Evolutionary conservation across 345 rosid genomes (phyloP).

Genomic region (Punica granatum): DNA sequence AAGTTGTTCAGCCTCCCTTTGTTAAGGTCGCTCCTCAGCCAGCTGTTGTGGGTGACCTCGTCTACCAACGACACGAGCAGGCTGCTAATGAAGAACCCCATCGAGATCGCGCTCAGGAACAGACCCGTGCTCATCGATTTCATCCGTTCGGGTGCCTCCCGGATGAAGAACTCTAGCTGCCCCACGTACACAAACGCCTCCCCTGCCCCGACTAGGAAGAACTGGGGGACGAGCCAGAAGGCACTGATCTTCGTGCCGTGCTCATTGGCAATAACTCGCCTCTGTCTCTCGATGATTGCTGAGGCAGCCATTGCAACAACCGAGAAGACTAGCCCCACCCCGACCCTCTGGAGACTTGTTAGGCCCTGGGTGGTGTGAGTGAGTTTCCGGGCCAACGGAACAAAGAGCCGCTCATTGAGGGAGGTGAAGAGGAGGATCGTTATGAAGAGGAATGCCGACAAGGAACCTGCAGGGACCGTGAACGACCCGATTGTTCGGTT

Average conservation of each 20-base stretch:
- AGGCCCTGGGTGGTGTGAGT: constrained; percentile 55
- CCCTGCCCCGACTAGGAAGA: constrained; percentile 81
- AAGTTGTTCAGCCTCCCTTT: constrained; percentile 53
- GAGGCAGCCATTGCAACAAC: constrained; percentile 59
- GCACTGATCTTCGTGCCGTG: constrained; percentile 36
- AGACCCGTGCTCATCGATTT: constrained; percentile 96
- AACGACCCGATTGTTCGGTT: constrained; percentile 48
- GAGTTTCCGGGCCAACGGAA: constrained; percentile 54
- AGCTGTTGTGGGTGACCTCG: constrained; percentile 38
- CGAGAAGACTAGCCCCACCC: constrained; percentile 61
- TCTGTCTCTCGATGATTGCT: constrained; percentile 51
- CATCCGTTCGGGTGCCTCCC: constrained; percentile 88
- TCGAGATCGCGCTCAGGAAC: constrained; percentile 67
- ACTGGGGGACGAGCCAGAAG: constrained; percentile 77
- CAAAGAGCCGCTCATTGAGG: constrained; percentile 60
- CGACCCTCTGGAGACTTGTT: constrained; percentile 89
- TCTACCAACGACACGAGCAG: constrained; percentile 65
- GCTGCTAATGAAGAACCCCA: constrained; percentile 89
- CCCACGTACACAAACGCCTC: constrained; percentile 92
- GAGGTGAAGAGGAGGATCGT: constrained; percentile 80
- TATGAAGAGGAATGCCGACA: constrained; percentile 56
- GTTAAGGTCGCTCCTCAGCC: constrained; percentile 71
- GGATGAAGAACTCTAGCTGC: constrained; percentile 86
- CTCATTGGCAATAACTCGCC: constrained; percentile 32
- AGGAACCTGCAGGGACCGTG: constrained; percentile 54